Percentiles rank a stretch among this genome's conserved stretches.
phyloP scores from a whole-genome alignment of 2,329 filamentous ascomycete genomes.

The Penicillium fuscoglaucum region DNA sequence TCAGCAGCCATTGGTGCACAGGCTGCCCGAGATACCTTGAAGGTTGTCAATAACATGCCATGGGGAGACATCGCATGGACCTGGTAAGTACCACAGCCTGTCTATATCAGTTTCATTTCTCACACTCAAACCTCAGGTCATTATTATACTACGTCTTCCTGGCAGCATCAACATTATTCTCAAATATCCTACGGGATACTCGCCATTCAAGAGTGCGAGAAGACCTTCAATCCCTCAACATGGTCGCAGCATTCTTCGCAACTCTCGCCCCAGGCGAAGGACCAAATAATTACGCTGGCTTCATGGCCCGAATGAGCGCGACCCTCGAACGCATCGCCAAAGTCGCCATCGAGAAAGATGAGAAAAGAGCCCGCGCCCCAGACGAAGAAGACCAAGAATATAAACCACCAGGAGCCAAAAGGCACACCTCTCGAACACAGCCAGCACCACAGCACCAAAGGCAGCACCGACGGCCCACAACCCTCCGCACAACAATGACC shows the following conservation, averaged over 20 bases:
- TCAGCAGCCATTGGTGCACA: conserved; percentile 85
- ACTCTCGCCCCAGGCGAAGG: conserved; percentile 76
- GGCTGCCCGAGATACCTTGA: conserved; percentile 85
- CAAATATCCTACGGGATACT: conserved; percentile 89
- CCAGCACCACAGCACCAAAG: conserved; percentile 9
- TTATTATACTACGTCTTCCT: conserved; percentile 93
- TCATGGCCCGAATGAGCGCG: conserved; percentile 85
- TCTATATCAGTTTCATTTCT: background rate
- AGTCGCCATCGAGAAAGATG: conserved; percentile 80
- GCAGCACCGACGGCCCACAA: conserved; percentile 8
- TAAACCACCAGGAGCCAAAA: conserved; percentile 9
- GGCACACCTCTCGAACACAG: conserved; percentile 27
- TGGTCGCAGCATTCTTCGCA: conserved; percentile 84
- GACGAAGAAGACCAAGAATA: conserved; percentile 27
- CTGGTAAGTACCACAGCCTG: conserved; percentile 61
- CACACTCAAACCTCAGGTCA: conserved; percentile 53
- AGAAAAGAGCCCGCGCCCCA: conserved; percentile 55
- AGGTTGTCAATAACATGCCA: conserved; percentile 87
- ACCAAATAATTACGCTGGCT: conserved; percentile 78
- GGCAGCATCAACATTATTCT: conserved; percentile 86
- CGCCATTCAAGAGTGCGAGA: conserved; percentile 77
- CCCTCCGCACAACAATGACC: conserved; percentile 9
- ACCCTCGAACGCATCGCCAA: conserved; percentile 91
- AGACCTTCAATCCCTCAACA: conserved; percentile 81
- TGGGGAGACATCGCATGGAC: conserved; percentile 91